Evolutionary conservation across 2,329 filamentous ascomycete genomes (phyloP).

Genomic region (Penicillium aurantiogriseum): DNA sequence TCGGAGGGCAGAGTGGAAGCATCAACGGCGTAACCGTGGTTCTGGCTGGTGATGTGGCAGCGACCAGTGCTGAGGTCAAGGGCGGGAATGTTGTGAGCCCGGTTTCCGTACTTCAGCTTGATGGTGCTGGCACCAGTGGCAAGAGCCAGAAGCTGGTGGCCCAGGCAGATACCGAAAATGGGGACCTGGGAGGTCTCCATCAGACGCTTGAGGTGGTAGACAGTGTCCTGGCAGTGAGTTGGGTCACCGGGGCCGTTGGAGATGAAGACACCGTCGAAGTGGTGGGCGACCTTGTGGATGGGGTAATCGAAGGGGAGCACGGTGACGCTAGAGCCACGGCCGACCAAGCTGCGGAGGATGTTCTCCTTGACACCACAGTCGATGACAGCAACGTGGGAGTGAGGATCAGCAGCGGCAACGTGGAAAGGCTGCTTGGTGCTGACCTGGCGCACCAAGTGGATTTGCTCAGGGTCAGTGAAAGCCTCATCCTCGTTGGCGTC

Average conservation of each 20-base stretch:
- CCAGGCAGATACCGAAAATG: conserved; percentile 96
- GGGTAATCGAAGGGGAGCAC: conserved; percentile 96
- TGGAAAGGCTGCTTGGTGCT: conserved; percentile 99
- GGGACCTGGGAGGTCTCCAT: conserved; percentile 90
- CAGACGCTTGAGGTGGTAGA: conserved; percentile 84
- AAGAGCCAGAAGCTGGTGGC: conserved; percentile 91
- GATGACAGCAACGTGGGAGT: conserved; percentile 88
- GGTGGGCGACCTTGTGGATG: conserved; percentile 95
- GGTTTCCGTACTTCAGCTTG: conserved; percentile 99
- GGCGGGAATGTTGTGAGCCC: conserved; percentile 96
- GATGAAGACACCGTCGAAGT: conserved; percentile 98
- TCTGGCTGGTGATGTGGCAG: conserved; percentile 98
- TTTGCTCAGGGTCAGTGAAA: conserved; percentile 90
- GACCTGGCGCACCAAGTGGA: conserved; percentile 93
- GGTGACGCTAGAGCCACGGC: conserved; percentile 86
- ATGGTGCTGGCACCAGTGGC: conserved; percentile 84
- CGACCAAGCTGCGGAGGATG: conserved; percentile 91
- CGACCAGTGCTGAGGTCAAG: conserved; percentile 91
- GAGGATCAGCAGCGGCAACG: conserved; percentile 77
- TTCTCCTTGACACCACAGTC: conserved; percentile 99
- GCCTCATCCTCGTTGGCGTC: conserved; percentile 97
- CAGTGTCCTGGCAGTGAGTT: conserved; percentile 91
- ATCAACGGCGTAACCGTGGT: conserved; percentile 96
- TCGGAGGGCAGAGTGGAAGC: conserved; percentile 75
- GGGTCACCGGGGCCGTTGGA: conserved; percentile 98